Conservation (phyloP, 2,329 filamentous ascomycete species). For the Phoma sp. region DNA sequence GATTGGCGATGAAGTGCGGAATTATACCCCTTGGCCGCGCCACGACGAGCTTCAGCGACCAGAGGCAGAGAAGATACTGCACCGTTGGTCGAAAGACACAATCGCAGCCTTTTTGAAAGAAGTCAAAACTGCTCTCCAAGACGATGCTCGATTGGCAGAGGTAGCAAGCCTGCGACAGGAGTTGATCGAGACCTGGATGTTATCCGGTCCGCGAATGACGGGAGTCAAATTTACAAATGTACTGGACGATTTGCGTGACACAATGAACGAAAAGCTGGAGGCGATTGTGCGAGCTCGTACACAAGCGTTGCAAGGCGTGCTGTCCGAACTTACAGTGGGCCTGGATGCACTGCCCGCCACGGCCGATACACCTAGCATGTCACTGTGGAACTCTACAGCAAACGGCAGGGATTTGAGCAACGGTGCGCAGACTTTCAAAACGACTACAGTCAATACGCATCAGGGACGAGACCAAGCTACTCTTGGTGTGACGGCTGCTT, state of each 20-base stretch:
- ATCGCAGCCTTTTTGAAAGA: conserved; percentile 59
- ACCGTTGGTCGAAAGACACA: conserved; percentile 50
- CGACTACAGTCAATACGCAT: conserved; percentile 70
- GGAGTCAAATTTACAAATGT: conserved; percentile 73
- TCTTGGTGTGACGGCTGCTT: conserved; percentile 66
- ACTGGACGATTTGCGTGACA: conserved; percentile 70
- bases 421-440: conserved; percentile 72
- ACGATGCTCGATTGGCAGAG: conserved; percentile 69
- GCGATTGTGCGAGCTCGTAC: conserved; percentile 69
- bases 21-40: conserved; percentile 86
- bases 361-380: conserved; percentile 53
- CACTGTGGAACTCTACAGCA: conserved; percentile 72
- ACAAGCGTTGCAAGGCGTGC: conserved; percentile 68
- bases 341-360: conserved; percentile 57
- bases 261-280: conserved; percentile 72
- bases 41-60: conserved; percentile 68
- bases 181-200: conserved; percentile 77
- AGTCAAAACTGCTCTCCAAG: conserved; percentile 64
- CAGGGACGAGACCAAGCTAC: conserved; percentile 75
- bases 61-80: conserved; percentile 51
- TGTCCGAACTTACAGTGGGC: conserved; percentile 66
- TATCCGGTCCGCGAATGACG: conserved; percentile 67
- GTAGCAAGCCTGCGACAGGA: conserved; percentile 73
- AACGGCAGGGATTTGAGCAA: conserved; percentile 70
- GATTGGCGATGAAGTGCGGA: conserved; percentile 81